Conservation (phyloP, 805 yeast genomes). For the Hanseniaspora hatyaiensis region DNA sequence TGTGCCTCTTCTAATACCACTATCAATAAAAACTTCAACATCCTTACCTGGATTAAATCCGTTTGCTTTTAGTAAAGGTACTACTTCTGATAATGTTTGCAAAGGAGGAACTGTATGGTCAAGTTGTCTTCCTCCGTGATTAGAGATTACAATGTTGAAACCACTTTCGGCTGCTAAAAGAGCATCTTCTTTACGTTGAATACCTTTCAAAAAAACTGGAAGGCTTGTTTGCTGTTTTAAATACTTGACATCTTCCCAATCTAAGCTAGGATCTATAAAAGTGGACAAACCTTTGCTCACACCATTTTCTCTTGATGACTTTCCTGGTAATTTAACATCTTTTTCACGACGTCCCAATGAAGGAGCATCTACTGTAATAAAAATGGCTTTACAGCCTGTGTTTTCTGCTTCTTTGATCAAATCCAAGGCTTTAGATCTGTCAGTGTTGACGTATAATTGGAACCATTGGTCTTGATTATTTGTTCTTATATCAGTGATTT, state of each 20-base stretch:
- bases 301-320: constrained; percentile 54
- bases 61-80: constrained; percentile 39
- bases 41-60: constrained; percentile 36
- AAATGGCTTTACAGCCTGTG: constrained; percentile 68
- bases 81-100: constrained; percentile 60
- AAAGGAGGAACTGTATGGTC: constrained; percentile 74
- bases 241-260: constrained; percentile 54
- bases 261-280: constrained; percentile 60
- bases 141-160: constrained; percentile 63
- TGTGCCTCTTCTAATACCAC: constrained; percentile 59
- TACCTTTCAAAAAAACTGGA: constrained; percentile 69
- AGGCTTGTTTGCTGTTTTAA: constrained; percentile 45
- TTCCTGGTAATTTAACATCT: constrained; percentile 57
- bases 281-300: constrained; percentile 80
- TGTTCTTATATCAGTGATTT: constrained; percentile 58
- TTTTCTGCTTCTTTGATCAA: constrained; percentile 61
- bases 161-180: constrained; percentile 61
- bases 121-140: constrained; percentile 83
- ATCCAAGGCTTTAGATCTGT: constrained; percentile 49
- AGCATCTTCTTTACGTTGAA: constrained; percentile 75
- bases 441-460: constrained; percentile 73
- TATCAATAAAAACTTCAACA: constrained; percentile 52
- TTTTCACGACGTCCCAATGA: constrained; percentile 84
- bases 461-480: constrained; percentile 71
- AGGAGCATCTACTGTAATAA: constrained; percentile 89